Evolutionary conservation across 2,329 filamentous ascomycete genomes (phyloP).

Genomic region (Cercospora sojina): DNA sequence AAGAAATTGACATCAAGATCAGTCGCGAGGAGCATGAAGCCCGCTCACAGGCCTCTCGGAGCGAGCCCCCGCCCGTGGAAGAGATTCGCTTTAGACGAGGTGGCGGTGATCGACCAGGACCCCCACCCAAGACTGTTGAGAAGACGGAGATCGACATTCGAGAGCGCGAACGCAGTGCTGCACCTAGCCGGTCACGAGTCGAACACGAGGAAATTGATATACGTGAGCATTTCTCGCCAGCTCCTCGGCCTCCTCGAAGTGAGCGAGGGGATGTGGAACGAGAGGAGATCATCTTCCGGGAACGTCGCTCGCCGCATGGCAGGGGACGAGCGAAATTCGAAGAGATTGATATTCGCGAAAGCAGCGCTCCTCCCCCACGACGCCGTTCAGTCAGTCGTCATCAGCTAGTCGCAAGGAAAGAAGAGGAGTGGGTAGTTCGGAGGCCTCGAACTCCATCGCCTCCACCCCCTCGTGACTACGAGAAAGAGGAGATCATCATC

Average conservation of each 20-base stretch:
- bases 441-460: slow-evolving; percentile 37
- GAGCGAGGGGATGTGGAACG: slow-evolving; percentile 27
- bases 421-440: slow-evolving; percentile 41
- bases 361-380: slow-evolving; percentile 31
- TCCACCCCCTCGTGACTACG: slow-evolving; percentile 37
- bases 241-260: slow-evolving; percentile 28
- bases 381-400: slow-evolving; percentile 35
- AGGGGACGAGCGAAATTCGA: slow-evolving; percentile 25
- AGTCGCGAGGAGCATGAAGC: slow-evolving; percentile 28
- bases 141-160: slow-evolving; percentile 36
- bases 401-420: slow-evolving; percentile 39
- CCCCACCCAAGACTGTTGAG: slow-evolving; percentile 27
- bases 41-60: slow-evolving; percentile 34
- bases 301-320: slow-evolving; percentile 30
- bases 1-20: slow-evolving; percentile 41
- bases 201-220: slow-evolving; percentile 42
- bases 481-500: slow-evolving; percentile 49
- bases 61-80: slow-evolving; percentile 40
- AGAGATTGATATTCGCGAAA: slow-evolving; percentile 43
- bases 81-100: slow-evolving; percentile 51
- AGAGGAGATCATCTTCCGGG: slow-evolving; percentile 42
- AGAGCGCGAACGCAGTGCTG: slow-evolving; percentile 23
- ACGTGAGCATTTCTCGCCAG: slow-evolving; percentile 24
- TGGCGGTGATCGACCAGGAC: slow-evolving; percentile 33
- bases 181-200: slow-evolving; percentile 28